Conservation (phyloP, 306 rosid species). For the Inga oerstediana region DNA sequence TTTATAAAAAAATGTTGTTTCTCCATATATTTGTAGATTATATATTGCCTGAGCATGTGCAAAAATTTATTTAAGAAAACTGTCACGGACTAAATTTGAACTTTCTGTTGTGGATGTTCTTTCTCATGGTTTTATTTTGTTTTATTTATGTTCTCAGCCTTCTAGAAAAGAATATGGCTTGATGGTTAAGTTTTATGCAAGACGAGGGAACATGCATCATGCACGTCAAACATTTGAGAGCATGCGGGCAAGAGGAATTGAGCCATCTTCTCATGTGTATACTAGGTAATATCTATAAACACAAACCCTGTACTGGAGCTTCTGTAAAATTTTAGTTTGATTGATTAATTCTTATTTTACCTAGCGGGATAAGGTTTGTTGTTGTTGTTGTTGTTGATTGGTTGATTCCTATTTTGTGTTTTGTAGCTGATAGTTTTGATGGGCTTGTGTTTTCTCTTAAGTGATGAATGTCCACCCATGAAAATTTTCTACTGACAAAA, state of each 20-base stretch:
- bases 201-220: conserved; percentile 93
- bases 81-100: background rate
- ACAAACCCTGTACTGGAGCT: conserved; percentile 19
- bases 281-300: conserved; percentile 61
- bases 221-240: conserved; percentile 94
- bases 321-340: conserved; percentile 21
- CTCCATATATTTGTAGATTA: background rate
- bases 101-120: conserved; percentile 7
- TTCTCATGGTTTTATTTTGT: conserved; percentile 37
- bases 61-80: conserved; percentile 5
- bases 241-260: conserved; percentile 97
- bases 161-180: conserved; percentile 92
- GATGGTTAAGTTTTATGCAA: conserved; percentile 90
- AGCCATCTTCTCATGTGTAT: conserved; percentile 88
- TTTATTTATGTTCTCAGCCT: conserved; percentile 60
- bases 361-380: too few species aligned
- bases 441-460: background rate
- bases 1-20: background rate
- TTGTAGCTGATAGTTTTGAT: conserved; percentile 30
- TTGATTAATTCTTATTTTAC: conserved; percentile 19
- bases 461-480: conserved; percentile 2
- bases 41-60: background rate
- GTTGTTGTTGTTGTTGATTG: background rate
- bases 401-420: conserved; percentile 21
- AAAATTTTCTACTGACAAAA: background rate